Conservation (phyloP, 352 stramenopile genomes). For the Pythium folliculosum region DNA sequence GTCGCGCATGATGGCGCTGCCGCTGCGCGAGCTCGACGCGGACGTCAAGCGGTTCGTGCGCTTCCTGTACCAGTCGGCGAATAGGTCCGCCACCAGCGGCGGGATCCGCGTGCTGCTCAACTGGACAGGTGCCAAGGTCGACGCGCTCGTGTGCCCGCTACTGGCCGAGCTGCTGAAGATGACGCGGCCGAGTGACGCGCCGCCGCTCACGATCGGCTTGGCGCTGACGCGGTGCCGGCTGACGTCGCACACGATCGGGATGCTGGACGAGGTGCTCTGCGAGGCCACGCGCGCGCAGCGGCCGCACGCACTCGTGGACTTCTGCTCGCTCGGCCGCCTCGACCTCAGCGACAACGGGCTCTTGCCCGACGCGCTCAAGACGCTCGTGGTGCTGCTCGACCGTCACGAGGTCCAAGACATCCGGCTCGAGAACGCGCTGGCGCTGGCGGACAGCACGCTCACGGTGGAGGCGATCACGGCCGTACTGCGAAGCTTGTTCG, state of each 20-base stretch:
- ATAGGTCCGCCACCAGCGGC: not conserved
- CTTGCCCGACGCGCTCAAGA: not conserved
- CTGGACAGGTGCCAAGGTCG: not conserved
- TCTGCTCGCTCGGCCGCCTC: slow-evolving; percentile 1
- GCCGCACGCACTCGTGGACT: not conserved
- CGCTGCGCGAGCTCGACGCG: not conserved
- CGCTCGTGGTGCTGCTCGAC: slow-evolving; percentile 4
- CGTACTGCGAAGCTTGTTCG: not conserved
- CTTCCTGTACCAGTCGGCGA: not conserved
- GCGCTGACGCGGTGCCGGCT: slow-evolving; percentile 4
- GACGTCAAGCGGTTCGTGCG: not conserved
- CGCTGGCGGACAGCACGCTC: not conserved
- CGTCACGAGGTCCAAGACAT: slow-evolving; percentile 2
- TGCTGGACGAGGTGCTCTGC: not conserved
- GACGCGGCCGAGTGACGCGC: not conserved
- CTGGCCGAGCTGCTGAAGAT: not conserved
- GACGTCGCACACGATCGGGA: slow-evolving; percentile 1
- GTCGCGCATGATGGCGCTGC: slow-evolving; percentile 16
- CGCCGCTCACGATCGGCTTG: not conserved
- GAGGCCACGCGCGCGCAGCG: not conserved
- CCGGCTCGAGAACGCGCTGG: slow-evolving; percentile 19
- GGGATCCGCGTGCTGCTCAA: slow-evolving; percentile 4
- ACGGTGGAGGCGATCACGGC: not conserved
- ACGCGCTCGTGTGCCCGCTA: not conserved
- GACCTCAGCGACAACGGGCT: slow-evolving; percentile 24